A percentile compares a stretch with the other conserved stretches of the same genome.
Conservation (phyloP, 73 alveolate genomes). For the Stentor coeruleus region DNA sequence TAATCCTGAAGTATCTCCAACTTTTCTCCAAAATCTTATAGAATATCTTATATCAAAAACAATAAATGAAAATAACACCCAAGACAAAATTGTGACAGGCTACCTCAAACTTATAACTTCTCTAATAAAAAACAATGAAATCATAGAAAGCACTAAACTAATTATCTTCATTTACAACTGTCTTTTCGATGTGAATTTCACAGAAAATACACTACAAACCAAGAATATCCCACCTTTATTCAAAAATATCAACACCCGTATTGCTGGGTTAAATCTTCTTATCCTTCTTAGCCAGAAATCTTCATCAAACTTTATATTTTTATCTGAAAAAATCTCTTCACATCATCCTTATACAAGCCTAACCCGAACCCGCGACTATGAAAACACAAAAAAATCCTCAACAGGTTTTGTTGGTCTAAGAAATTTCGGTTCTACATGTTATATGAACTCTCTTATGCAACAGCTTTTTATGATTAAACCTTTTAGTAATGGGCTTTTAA, state of each 20-base stretch:
- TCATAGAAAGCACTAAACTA: background rate
- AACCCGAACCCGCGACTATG: slow-evolving; percentile 53
- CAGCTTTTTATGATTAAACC: slow-evolving; percentile 91
- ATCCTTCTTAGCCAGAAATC: background rate
- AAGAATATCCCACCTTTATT: background rate
- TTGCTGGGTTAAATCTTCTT: background rate
- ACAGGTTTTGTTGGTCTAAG: slow-evolving; percentile 87
- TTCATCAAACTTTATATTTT: background rate
- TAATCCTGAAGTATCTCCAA: background rate
- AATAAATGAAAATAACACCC: slow-evolving; percentile 45
- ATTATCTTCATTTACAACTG: no score
- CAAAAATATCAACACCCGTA: background rate
- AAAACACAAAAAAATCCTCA: slow-evolving; percentile 42
- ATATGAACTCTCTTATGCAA: slow-evolving; percentile 88
- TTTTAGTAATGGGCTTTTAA: slow-evolving; percentile 63
- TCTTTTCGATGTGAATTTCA: background rate
- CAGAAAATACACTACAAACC: background rate
- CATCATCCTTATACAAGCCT: background rate
- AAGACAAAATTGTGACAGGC: slow-evolving; percentile 61
- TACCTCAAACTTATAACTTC: slow-evolving; percentile 36
- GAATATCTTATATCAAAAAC: slow-evolving; percentile 34
- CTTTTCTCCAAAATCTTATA: slow-evolving; percentile 39
- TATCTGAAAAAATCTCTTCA: background rate
- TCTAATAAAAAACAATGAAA: slow-evolving; percentile 37
- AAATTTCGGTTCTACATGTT: slow-evolving; percentile 94